Percentiles rank a stretch among this genome's conserved stretches.
Conservation (phyloP, 306 rosid species). For the Alnus glutinosa region DNA sequence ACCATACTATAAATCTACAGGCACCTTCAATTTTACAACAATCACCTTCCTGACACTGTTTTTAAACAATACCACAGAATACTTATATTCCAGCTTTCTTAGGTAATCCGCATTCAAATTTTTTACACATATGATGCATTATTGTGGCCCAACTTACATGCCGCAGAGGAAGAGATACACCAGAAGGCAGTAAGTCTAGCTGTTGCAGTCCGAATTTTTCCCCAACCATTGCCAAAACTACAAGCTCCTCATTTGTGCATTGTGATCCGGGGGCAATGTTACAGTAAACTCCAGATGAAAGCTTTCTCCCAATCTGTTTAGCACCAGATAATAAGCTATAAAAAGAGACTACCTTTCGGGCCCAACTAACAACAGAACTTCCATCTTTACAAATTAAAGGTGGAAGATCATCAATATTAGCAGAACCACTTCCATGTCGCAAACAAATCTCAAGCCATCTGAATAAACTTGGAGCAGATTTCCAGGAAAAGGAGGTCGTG, state of each 20-base stretch:
- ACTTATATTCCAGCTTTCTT: not conserved
- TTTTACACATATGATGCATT: slow-evolving; percentile 1
- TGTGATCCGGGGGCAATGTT: slow-evolving; percentile 70
- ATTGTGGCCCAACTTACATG: slow-evolving; percentile 62
- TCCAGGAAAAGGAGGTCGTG: slow-evolving; percentile 41
- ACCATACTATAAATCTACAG: slow-evolving; percentile 9
- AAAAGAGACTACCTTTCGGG: slow-evolving; percentile 71
- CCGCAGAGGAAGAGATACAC: slow-evolving; percentile 87
- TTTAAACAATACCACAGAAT: not conserved
- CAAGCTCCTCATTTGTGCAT: slow-evolving; percentile 80
- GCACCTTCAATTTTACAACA: slow-evolving; percentile 7
- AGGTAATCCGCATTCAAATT: not conserved
- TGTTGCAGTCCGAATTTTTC: slow-evolving; percentile 95
- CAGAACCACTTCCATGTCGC: slow-evolving; percentile 59
- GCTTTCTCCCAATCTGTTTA: slow-evolving; percentile 65
- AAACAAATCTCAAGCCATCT: slow-evolving; percentile 93
- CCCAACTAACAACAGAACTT: slow-evolving; percentile 76
- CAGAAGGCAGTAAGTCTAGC: slow-evolving; percentile 90
- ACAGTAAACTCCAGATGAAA: slow-evolving; percentile 82
- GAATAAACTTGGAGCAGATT: slow-evolving; percentile 77
- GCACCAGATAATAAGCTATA: slow-evolving; percentile 91
- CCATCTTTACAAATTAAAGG: slow-evolving; percentile 64
- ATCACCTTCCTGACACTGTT: not conserved
- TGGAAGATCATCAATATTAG: slow-evolving; percentile 62
- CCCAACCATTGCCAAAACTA: slow-evolving; percentile 94